These are phyloP conservation scores for Paramecium octaurelia DNA, from an alignment of 73 alveolate genomes.

Conservation along the genomic window DNA sequence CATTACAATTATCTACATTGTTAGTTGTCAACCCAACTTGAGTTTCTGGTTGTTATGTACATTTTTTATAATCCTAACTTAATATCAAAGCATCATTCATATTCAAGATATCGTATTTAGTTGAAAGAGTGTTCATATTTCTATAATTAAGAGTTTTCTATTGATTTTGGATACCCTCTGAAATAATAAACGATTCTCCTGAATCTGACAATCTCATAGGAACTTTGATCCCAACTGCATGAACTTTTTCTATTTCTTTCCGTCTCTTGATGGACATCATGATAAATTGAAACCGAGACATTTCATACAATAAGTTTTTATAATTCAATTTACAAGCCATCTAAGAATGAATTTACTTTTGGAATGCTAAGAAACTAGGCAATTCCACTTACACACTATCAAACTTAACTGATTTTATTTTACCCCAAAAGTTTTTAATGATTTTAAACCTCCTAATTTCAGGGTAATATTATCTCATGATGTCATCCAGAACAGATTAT, in stretches of 20 bases:
- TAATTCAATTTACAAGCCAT: background rate
- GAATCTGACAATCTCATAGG: background rate
- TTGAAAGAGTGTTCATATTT: background rate
- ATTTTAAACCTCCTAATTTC: background rate
- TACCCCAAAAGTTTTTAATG: background rate
- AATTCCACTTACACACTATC: background rate
- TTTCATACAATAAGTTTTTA: conserved; percentile 1
- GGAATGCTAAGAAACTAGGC: background rate
- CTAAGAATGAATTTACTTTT: background rate
- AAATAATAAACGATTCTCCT: background rate
- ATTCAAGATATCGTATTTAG: background rate
- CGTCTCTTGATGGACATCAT: background rate
- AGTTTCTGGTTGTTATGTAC: background rate
- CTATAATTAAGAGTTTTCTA: background rate
- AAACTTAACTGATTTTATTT: background rate
- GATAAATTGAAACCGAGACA: background rate
- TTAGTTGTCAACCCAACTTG: background rate
- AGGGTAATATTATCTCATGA: background rate
- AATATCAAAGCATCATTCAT: background rate
- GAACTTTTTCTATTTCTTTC: background rate
- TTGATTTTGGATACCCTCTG: background rate
- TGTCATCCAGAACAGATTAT: background rate
- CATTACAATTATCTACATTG: background rate
- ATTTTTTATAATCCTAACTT: background rate
- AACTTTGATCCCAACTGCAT: background rate